Percentiles rank a stretch among this genome's conserved stretches.
phyloP scores from a whole-genome alignment of 192 early-diverging fungal genomes.

The Backusella tarrabulga region DNA sequence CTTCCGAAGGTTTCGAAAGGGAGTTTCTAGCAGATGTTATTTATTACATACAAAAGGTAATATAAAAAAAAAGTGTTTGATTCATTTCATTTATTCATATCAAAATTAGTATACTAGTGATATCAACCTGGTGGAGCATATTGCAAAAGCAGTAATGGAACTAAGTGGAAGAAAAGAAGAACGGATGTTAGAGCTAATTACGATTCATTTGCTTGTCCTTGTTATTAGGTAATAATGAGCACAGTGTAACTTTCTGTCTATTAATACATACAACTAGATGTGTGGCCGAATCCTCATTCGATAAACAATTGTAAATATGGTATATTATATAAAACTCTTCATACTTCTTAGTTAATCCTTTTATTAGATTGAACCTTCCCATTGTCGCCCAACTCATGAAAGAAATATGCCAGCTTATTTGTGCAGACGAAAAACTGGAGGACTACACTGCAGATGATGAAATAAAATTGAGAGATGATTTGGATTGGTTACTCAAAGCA shows the following conservation, averaged over 20 bases:
- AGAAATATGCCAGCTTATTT: neutral
- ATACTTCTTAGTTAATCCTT: neutral
- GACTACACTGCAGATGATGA: neutral
- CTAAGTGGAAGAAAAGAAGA: neutral
- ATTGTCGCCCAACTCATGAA: neutral
- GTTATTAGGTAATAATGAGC: neutral
- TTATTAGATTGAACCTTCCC: neutral
- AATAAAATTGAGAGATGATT: neutral
- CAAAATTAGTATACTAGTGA: neutral
- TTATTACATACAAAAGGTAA: neutral
- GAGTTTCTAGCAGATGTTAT: neutral
- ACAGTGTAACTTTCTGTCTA: neutral
- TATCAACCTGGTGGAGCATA: neutral
- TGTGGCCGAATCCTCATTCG: neutral
- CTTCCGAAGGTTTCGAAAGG: neutral
- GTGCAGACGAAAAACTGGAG: neutral
- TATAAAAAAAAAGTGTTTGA: neutral
- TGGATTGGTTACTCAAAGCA: neutral
- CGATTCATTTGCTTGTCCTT: neutral
- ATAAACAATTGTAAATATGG: neutral
- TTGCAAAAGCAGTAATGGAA: neutral
- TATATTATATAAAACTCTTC: neutral
- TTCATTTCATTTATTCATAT: neutral
- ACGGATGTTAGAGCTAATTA: neutral
- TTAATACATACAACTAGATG: neutral